A percentile compares a stretch with the other conserved stretches of the same genome.
These are phyloP conservation scores for Pseudogymnoascus sp. DNA, from an alignment of 2,329 filamentous ascomycete species.

Conservation along the genomic window DNA sequence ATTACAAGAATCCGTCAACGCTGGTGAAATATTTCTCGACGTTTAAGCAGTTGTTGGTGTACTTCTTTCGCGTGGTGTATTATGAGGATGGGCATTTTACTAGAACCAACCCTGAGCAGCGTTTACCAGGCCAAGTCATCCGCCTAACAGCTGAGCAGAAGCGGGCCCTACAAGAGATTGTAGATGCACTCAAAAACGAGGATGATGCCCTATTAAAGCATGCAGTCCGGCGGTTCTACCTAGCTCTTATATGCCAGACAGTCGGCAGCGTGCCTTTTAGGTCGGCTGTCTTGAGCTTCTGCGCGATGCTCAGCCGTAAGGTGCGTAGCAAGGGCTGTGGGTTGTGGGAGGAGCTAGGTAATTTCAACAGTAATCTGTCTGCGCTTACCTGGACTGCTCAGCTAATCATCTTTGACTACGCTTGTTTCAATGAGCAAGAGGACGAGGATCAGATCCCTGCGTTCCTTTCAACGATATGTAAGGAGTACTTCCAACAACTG, in stretches of 20 bases:
- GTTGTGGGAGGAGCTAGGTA: conserved; percentile 12
- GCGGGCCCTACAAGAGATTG: conserved; percentile 11
- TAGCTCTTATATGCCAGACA: conserved; percentile 15
- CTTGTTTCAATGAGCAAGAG: conserved; percentile 14
- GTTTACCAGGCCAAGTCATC: background rate
- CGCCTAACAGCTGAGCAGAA: background rate
- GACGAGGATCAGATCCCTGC: conserved; percentile 14
- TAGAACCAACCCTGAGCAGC: background rate
- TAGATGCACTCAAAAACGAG: background rate
- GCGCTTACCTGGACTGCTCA: conserved; percentile 12
- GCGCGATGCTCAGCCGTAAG: conserved; percentile 4
- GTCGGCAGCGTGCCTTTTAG: conserved; percentile 13
- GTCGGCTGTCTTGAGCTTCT: conserved; percentile 14
- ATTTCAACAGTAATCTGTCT: conserved; percentile 14
- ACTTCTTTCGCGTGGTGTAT: conserved; percentile 10
- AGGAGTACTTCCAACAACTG: conserved; percentile 14
- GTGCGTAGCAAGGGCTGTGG: background rate
- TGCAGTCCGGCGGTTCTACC: conserved; percentile 12
- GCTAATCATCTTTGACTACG: conserved; percentile 11
- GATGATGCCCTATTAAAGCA: conserved; percentile 13
- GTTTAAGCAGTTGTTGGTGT: conserved; percentile 12
- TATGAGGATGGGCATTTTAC: background rate
- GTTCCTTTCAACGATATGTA: conserved; percentile 13
- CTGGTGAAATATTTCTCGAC: background rate
- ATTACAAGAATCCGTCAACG: conserved; percentile 12